Evolutionary conservation across 2,329 filamentous ascomycete species (phyloP).

Genomic region (Fusarium musae): DNA sequence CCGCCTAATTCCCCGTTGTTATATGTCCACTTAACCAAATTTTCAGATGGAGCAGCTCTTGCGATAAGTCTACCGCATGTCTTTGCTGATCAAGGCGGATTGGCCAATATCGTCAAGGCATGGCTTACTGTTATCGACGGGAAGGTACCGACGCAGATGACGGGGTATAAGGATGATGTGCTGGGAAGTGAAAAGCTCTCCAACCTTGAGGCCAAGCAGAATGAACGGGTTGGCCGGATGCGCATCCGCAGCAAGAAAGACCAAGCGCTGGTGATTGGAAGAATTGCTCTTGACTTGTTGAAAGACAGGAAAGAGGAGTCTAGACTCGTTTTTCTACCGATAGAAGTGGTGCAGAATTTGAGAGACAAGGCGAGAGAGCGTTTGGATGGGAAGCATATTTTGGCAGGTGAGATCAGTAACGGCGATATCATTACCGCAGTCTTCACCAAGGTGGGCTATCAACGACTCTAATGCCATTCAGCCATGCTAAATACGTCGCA

Average conservation of each 20-base stretch:
- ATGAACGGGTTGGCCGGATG: not conserved
- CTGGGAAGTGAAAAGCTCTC: not conserved
- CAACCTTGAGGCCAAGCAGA: accelerated
- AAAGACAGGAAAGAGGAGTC: not conserved
- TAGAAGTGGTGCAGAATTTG: not conserved
- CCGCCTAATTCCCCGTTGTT: not conserved
- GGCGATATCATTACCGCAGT: constrained; percentile 5
- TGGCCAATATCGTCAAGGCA: constrained; percentile 9
- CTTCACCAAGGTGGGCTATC: not conserved
- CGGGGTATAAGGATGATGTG: not conserved
- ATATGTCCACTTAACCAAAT: constrained; percentile 3
- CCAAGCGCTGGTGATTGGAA: not conserved
- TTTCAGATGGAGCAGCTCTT: not conserved
- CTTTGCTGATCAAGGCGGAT: constrained; percentile 9
- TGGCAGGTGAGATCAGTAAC: not conserved
- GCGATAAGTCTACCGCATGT: not conserved
- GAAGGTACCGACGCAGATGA: not conserved
- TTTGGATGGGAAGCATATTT: not conserved
- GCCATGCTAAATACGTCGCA: accelerated
- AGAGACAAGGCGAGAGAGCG: not conserved
- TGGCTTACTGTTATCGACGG: not conserved
- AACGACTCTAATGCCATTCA: accelerated
- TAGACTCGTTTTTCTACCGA: not conserved
- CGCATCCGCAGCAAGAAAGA: not conserved
- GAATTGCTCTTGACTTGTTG: not conserved